phyloP scores from a whole-genome alignment of 257 asterid species.

The Solanum sparsipilum region DNA sequence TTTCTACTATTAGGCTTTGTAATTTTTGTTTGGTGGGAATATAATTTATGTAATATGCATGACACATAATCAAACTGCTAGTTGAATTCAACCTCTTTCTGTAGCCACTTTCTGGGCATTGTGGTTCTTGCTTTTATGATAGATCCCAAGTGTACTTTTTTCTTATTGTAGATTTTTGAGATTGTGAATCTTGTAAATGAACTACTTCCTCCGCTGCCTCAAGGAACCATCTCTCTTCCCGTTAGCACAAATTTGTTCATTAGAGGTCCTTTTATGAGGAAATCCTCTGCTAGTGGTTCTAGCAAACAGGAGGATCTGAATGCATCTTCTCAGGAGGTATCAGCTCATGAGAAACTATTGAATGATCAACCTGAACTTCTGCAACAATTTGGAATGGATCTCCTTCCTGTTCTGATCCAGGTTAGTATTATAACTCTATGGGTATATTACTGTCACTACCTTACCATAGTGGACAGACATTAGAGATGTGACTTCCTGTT shows the following conservation, averaged over 20 bases:
- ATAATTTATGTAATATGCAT: not conserved
- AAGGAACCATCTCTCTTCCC: conserved; percentile 86
- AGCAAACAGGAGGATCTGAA: conserved; percentile 56
- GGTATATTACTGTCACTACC: not conserved
- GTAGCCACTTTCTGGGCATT: not conserved
- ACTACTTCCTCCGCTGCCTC: conserved; percentile 91
- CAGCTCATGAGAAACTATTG: conserved; percentile 70
- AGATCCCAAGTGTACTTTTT: not conserved
- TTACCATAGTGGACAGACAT: not conserved
- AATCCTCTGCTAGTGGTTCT: conserved; percentile 53
- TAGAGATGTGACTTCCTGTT: not conserved
- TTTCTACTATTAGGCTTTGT: not conserved
- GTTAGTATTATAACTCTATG: conserved; percentile 20
- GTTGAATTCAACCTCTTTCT: not conserved
- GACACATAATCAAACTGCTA: not conserved
- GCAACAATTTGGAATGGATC: conserved; percentile 89
- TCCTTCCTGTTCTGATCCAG: conserved; percentile 91
- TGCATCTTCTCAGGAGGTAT: conserved; percentile 42
- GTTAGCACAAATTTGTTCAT: conserved; percentile 43
- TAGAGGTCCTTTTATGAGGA: conserved; percentile 52
- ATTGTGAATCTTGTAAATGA: conserved; percentile 96
- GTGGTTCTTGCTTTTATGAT: not conserved
- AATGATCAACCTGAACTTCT: conserved; percentile 91
- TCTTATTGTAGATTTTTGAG: conserved; percentile 67
- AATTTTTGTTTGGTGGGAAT: not conserved